Base-by-base conservation (phyloP, 352 stramenopile species). In the Phytopythium ostracodes region DNA sequence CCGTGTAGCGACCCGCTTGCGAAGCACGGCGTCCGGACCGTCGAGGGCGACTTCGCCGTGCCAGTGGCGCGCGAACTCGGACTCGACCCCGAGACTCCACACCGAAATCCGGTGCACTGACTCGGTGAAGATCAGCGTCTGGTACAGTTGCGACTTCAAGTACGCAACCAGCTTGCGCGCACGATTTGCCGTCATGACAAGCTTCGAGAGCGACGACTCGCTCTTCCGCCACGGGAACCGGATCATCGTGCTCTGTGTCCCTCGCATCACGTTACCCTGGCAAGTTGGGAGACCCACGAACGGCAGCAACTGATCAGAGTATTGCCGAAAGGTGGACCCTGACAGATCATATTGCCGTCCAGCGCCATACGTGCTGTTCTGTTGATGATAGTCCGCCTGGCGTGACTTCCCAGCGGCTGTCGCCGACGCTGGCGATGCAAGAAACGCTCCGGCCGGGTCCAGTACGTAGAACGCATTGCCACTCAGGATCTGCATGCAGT, bases 401-500 rank as follows among this genome's bases (percentile, higher is more conserved):
- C 24, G 36, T 17, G 10, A 0, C 18, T 38, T 43, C 2, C 57
- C 12, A n/a, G 17, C 10, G 7, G 52, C 18, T 59, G 56, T 46
- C 20, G 43, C 11, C 55, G 69, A 69, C n/a, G 63, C 65, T 7
- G 52, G 52, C 7, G 52, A 42, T 4, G 75, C 53, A 9, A 87
- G 44, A 56, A 84, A 87, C 24, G 57, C 59, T n/a, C 76, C 77
- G 27, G 65, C 84, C 17, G 84, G 84, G 63, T 93, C 84, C n/a
- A 93, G 60, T 43, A 93, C 70, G 54, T 89, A 93, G 52, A 91
- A 91, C 0, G 70, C 70, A n/a, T 86, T 73, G 29, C 80, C 84
- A 56, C 78, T 91, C 8, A 93, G 63, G 65, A 93, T 88, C 59
- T 93, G 84, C 64, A 91, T 77, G 60, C 81, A 93, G 36, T 93